Evolutionary conservation across 768 basidiomycete species (phyloP).

Genomic region (Xerocomellus chrysenteron): DNA sequence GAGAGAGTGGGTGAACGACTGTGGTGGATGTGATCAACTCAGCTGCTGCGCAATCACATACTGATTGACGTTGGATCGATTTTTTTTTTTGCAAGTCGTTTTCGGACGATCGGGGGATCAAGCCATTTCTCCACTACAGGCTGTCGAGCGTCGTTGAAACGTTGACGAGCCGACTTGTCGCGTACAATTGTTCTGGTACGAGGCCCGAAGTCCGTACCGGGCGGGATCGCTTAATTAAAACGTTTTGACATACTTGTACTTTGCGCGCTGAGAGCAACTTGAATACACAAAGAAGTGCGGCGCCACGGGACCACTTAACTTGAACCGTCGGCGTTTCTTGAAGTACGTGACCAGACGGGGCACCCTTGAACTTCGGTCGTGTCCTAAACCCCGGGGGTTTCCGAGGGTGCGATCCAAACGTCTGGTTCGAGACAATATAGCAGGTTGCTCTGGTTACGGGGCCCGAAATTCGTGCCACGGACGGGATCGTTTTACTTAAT

Average conservation of each 20-base stretch:
- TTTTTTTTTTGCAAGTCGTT: background rate
- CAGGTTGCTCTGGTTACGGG: background rate
- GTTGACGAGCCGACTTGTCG: background rate
- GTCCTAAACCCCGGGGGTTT: too few relatives aligned
- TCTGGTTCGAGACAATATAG: background rate
- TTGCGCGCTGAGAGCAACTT: background rate
- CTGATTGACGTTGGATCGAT: background rate
- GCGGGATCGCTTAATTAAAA: background rate
- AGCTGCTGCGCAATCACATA: background rate
- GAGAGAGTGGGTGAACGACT: too few relatives aligned
- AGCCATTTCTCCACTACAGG: background rate
- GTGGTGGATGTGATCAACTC: background rate
- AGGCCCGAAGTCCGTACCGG: background rate
- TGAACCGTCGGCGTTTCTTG: too few relatives aligned
- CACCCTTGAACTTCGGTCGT: too few relatives aligned
- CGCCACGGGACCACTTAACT: conserved; percentile 4
- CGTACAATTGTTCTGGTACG: background rate
- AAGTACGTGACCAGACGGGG: too few relatives aligned
- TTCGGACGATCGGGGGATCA: background rate
- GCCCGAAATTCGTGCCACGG: background rate
- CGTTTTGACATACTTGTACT: background rate
- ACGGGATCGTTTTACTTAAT: background rate
- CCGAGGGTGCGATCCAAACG: too few relatives aligned
- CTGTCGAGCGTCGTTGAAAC: background rate
- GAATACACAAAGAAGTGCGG: background rate